These are phyloP conservation scores for Stagonosporopsis tanaceti DNA, from an alignment of 2,329 filamentous ascomycete species.

Conservation along the genomic window DNA sequence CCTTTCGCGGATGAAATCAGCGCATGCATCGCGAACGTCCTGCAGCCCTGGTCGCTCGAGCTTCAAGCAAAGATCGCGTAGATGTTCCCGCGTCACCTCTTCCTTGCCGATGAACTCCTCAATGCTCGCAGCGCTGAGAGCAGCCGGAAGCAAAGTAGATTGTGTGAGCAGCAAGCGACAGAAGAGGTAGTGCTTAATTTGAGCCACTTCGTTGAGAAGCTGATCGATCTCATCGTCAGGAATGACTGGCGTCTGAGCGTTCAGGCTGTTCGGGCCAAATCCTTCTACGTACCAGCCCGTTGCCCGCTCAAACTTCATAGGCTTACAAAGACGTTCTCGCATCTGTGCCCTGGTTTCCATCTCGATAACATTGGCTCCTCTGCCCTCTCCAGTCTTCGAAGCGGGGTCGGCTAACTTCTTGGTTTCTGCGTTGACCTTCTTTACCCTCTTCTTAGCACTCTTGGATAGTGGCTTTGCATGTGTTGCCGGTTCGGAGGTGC, in stretches of 20 bases:
- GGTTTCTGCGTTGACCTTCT: conserved; percentile 35
- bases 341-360: conserved; percentile 56
- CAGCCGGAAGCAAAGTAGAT: conserved; percentile 55
- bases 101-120: conserved; percentile 56
- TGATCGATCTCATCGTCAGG: conserved; percentile 54
- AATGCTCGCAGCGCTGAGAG: conserved; percentile 54
- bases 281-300: conserved; percentile 47
- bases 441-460: conserved; percentile 47
- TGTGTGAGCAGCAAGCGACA: conserved; percentile 59
- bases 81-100: conserved; percentile 53
- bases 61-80: conserved; percentile 59
- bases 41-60: conserved; percentile 59
- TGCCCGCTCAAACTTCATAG: conserved; percentile 47
- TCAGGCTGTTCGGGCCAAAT: conserved; percentile 40
- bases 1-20: conserved; percentile 56
- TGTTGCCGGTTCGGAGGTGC: conserved; percentile 2
- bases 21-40: conserved; percentile 61
- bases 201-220: conserved; percentile 55
- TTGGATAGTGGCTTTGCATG: conserved; percentile 31
- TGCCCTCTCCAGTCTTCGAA: conserved; percentile 23
- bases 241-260: conserved; percentile 49
- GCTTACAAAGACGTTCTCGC: conserved; percentile 51
- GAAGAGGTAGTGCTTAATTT: conserved; percentile 60
- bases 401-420: conserved; percentile 30
- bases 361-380: conserved; percentile 49